Base-by-base conservation (phyloP, 202 grass and related monocot species). In the Panicum hallii region DNA sequence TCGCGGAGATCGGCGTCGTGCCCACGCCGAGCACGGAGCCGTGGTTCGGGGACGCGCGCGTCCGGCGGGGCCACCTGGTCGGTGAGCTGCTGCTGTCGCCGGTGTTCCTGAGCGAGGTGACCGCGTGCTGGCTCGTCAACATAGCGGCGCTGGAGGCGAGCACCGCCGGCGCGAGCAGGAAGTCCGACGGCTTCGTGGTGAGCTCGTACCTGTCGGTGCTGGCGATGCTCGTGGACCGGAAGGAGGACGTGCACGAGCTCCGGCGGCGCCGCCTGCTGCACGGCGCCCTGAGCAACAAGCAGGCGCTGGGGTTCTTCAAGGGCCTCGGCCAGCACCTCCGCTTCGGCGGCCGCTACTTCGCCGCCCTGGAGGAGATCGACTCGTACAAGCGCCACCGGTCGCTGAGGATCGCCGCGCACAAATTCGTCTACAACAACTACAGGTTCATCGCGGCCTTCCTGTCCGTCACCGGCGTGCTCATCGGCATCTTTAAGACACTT, bases 51-150 rank as follows among this genome's bases (percentile, higher is more conserved):
- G 5, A 50, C 70, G 53, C 54, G 58, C 0, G 4, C 0, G 4
- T 70, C n/a, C 32, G 3, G 7, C 0, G 14, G 17, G 2, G 0
- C 3, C 0, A 0, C 20, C 0, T 82, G 9, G 62, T 2, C 40
- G 52, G 63, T 42, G 0, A 53, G 28, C 30, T 82, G 6, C 11
- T 5, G 1, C 61, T 80, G 6, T 53, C 70, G 28, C 81, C 70
- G 1, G 0, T 83, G 46, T 63, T 83, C 13, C 44, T 83, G 13
- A 28, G 23, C 45, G 70, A 75, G 19, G 12, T 75, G 5, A 68
- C 11, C 14, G 16, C 67, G 16, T 72, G 62, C 77, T 62, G 58
- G 60, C 69, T 64, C 11, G 49, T 79, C 8, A 81, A 81, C 85
- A 16, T 82, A 62, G 28, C 50, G 17, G 79, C 78, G 2, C 36